Evolutionary conservation across 2,329 filamentous ascomycete genomes (phyloP).

Genomic region (Calycina herbarum): DNA sequence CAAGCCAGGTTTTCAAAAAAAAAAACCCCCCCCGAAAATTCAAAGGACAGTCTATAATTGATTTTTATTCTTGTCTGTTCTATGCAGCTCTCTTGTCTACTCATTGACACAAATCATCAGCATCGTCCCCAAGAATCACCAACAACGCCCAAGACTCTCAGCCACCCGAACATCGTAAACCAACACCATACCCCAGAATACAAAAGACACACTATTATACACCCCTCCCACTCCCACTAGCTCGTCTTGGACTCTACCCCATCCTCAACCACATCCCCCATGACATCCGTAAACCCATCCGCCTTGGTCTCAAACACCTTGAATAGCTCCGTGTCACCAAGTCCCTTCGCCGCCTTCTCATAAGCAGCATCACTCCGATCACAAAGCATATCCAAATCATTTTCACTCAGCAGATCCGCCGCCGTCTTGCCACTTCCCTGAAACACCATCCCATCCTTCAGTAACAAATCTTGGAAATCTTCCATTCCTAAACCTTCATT

Average conservation of each 20-base stretch:
- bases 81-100: neutral
- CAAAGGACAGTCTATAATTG: too few species aligned
- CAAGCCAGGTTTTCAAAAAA: too few species aligned
- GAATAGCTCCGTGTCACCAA: conserved; percentile 71
- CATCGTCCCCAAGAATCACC: neutral
- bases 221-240: neutral
- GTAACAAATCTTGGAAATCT: conserved; percentile 55
- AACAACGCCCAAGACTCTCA: neutral
- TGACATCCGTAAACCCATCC: conserved; percentile 37
- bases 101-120: neutral
- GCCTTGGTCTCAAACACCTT: conserved; percentile 78
- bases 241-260: neutral
- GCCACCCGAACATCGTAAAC: neutral
- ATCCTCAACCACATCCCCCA: conserved; percentile 17
- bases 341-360: conserved; percentile 72
- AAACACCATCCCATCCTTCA: conserved; percentile 71
- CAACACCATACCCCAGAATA: neutral
- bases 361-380: conserved; percentile 67
- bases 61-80: too few species aligned
- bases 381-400: conserved; percentile 75
- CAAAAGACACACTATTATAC: neutral
- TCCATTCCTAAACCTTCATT: conserved; percentile 50
- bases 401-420: conserved; percentile 65
- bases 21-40: too few species aligned
- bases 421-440: conserved; percentile 55